Conservation (phyloP, 495 filamentous ascomycete genomes). For the Letharia lupina region DNA sequence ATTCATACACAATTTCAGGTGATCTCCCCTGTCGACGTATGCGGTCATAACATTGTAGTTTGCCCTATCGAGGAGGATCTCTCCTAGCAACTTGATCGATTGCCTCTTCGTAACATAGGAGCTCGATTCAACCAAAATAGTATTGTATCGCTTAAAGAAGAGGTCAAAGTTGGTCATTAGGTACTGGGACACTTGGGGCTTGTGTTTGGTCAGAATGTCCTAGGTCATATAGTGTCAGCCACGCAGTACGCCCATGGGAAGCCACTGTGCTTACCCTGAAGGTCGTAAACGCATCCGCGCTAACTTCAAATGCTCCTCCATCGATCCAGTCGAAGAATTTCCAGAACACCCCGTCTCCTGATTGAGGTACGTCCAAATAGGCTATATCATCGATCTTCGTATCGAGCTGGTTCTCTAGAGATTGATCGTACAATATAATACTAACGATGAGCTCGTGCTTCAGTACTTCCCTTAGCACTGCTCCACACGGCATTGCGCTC, state of each 20-base stretch:
- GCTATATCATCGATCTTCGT: slow-evolving; percentile 53
- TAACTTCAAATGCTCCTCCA: slow-evolving; percentile 87
- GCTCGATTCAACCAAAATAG: slow-evolving; percentile 75
- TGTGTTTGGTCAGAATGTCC: slow-evolving; percentile 94
- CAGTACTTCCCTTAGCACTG: slow-evolving; percentile 81
- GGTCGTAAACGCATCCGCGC: slow-evolving; percentile 93
- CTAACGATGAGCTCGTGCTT: slow-evolving; percentile 85
- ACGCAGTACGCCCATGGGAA: not conserved
- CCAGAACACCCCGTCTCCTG: slow-evolving; percentile 84
- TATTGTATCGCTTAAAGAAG: slow-evolving; percentile 89
- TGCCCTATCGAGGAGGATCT: slow-evolving; percentile 85
- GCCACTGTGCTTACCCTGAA: slow-evolving; percentile 59
- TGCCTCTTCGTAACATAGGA: slow-evolving; percentile 98
- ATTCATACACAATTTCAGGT: slow-evolving; percentile 98
- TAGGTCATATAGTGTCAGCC: slow-evolving; percentile 30
- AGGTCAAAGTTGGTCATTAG: slow-evolving; percentile 77
- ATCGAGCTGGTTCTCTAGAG: slow-evolving; percentile 47
- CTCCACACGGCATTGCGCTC: slow-evolving; percentile 87
- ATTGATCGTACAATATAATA: slow-evolving; percentile 87
- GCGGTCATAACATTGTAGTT: slow-evolving; percentile 98
- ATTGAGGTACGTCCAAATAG: slow-evolving; percentile 54
- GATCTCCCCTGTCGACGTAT: slow-evolving; percentile 90
- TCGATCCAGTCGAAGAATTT: slow-evolving; percentile 98
- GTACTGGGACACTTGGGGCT: slow-evolving; percentile 76
- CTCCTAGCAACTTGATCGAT: slow-evolving; percentile 92